These are phyloP conservation scores for Imleria badia DNA, from an alignment of 768 basidiomycete species.

Conservation along the genomic window DNA sequence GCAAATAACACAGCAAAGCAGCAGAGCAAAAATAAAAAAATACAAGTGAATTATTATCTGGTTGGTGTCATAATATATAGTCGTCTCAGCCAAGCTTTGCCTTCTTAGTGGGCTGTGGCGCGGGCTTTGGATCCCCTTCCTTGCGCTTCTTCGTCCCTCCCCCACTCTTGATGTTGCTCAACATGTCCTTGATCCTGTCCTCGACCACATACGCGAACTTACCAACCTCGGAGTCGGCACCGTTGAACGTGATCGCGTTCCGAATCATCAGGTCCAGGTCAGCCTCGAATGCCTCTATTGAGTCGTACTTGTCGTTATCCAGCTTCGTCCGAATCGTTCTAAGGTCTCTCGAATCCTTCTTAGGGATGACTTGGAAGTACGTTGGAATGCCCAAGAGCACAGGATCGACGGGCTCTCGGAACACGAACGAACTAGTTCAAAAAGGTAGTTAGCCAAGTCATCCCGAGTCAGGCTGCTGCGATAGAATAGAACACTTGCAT, in stretches of 20 bases:
- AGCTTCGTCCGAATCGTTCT: conserved; percentile 78
- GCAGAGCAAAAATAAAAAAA: conserved; percentile 27
- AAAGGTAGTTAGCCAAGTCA: not conserved
- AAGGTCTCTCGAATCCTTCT: conserved; percentile 85
- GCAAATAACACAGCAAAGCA: conserved; percentile 32
- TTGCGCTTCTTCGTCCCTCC: conserved; percentile 69
- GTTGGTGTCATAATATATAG: conserved; percentile 22
- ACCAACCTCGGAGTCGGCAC: conserved; percentile 77
- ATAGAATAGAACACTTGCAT: conserved; percentile 43
- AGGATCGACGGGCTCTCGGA: conserved; percentile 89
- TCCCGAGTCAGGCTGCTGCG: not conserved
- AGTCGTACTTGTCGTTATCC: conserved; percentile 79
- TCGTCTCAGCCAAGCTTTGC: conserved; percentile 52
- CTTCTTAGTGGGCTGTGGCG: conserved; percentile 68
- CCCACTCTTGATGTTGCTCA: conserved; percentile 42
- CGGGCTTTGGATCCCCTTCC: conserved; percentile 58
- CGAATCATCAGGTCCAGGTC: conserved; percentile 86
- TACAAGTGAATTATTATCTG: conserved; percentile 35
- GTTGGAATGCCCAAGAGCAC: conserved; percentile 77
- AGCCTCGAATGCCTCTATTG: conserved; percentile 73
- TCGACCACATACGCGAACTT: conserved; percentile 50
- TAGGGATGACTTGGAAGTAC: conserved; percentile 84
- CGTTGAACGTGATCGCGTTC: conserved; percentile 91
- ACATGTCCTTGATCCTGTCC: conserved; percentile 53
- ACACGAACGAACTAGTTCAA: conserved; percentile 62